A percentile compares a stretch with the other conserved stretches of the same genome.
phyloP scores from a whole-genome alignment of 805 yeast genomes.

The Candida anglica region DNA sequence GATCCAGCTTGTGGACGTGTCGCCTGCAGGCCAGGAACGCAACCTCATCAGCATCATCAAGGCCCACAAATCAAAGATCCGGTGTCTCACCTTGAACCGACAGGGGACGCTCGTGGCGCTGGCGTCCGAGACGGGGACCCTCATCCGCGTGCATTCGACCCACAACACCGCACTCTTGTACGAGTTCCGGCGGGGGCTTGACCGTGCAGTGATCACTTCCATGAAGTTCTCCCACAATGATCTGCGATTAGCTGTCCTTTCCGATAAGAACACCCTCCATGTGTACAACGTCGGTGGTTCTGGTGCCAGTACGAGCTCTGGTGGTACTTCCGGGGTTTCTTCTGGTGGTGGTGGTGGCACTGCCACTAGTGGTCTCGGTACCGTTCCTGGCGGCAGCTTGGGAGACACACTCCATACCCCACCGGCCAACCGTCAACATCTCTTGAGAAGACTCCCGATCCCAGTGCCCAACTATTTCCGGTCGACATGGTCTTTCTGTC shows the following conservation, averaged over 20 bases:
- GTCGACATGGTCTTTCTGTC: constrained; percentile 85
- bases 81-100: constrained; percentile 60
- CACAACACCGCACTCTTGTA: constrained; percentile 63
- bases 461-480: constrained; percentile 66
- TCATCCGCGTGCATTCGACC: constrained; percentile 70
- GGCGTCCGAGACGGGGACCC: constrained; percentile 80
- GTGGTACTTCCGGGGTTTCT: not conserved
- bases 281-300: constrained; percentile 55
- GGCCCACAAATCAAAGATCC: constrained; percentile 68
- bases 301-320: not conserved
- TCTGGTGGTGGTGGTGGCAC: no score
- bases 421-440: constrained; percentile 55
- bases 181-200: constrained; percentile 89
- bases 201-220: constrained; percentile 75
- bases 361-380: no score
- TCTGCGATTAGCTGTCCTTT: constrained; percentile 72
- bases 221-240: constrained; percentile 82
- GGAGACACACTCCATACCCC: constrained; percentile 5
- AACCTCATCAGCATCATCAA: constrained; percentile 65
- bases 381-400: constrained; percentile 11
- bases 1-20: constrained; percentile 72
- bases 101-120: constrained; percentile 71
- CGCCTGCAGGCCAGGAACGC: constrained; percentile 59
- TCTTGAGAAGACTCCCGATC: constrained; percentile 57
- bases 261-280: constrained; percentile 88